These are phyloP conservation scores for Albifimbria verrucaria DNA, from an alignment of 2,329 filamentous ascomycete genomes.

Conservation along the genomic window DNA sequence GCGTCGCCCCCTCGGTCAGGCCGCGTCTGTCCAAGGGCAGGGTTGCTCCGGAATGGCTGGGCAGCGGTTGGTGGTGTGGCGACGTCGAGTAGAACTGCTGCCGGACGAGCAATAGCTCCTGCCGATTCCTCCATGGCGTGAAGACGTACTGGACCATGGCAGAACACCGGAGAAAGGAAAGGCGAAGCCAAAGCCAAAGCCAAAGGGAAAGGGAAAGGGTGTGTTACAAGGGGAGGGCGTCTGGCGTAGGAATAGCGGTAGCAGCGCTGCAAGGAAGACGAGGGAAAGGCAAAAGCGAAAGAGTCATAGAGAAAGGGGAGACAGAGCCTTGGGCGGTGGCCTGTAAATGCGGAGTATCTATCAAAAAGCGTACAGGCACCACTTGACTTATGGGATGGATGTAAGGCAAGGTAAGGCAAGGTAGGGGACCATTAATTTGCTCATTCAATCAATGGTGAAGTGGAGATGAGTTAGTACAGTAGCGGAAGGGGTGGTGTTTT, in stretches of 20 bases:
- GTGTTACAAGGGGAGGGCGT: background rate
- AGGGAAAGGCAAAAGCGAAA: background rate
- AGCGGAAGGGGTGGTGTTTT: background rate
- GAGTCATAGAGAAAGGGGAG: no score
- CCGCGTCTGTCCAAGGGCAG: background rate
- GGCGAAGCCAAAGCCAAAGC: no score
- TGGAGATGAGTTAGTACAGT: background rate
- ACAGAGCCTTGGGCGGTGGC: background rate
- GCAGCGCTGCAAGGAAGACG: background rate
- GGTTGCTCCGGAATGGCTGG: background rate
- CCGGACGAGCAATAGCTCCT: slow-evolving; percentile 64
- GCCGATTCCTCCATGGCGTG: slow-evolving; percentile 67
- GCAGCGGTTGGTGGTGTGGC: slow-evolving; percentile 9
- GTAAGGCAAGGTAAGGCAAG: background rate
- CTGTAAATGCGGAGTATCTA: background rate
- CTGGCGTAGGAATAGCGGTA: background rate
- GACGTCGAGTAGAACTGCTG: slow-evolving; percentile 65
- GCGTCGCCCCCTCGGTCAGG: slow-evolving; percentile 3
- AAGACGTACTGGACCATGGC: slow-evolving; percentile 68
- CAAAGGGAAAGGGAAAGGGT: no score
- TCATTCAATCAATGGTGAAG: background rate
- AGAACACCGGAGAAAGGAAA: no score
- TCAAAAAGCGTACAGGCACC: background rate
- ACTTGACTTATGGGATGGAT: background rate
- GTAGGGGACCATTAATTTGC: background rate